phyloP scores from a whole-genome alignment of 1,284 basidiomycete species.

The Inonotus hispidus region DNA sequence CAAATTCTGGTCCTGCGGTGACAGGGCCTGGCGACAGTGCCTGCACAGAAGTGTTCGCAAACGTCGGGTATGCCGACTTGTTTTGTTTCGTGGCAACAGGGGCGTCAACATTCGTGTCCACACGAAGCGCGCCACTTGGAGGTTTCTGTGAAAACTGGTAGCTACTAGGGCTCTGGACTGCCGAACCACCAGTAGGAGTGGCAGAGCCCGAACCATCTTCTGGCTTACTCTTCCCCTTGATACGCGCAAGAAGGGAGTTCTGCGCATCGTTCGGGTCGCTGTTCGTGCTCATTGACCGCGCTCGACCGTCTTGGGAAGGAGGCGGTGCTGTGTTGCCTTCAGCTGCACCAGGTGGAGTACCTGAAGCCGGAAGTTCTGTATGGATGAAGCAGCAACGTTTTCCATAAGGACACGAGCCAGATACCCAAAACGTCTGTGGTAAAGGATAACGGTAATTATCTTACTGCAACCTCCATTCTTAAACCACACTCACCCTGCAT shows the following conservation, averaged over 20 bases:
- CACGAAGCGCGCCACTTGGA: constrained; percentile 57
- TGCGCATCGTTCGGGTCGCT: constrained; percentile 71
- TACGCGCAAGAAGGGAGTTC: constrained; percentile 67
- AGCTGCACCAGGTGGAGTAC: constrained; percentile 40
- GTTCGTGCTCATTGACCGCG: constrained; percentile 63
- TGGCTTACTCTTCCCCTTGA: constrained; percentile 59
- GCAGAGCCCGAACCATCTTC: constrained; percentile 26
- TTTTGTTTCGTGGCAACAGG: constrained; percentile 62
- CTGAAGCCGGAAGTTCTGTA: constrained; percentile 68
- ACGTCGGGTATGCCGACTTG: constrained; percentile 77
- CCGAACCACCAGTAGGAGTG: constrained; percentile 15
- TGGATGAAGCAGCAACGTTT: constrained; percentile 90
- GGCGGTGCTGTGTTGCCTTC: constrained; percentile 37
- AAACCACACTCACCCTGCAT: constrained; percentile 58
- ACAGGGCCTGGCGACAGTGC: constrained; percentile 71
- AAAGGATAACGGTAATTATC: constrained; percentile 18
- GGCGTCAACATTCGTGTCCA: constrained; percentile 57
- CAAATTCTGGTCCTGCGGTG: constrained; percentile 77
- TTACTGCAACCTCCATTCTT: constrained; percentile 1
- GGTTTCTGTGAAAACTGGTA: constrained; percentile 47
- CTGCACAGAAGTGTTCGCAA: constrained; percentile 65
- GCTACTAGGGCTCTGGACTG: constrained; percentile 29
- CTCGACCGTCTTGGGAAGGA: constrained; percentile 48
- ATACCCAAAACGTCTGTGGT: constrained; percentile 81
- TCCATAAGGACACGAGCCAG: constrained; percentile 85